Conservation (phyloP, 169 alveolate genomes). For the Plasmodium yoelii region DNA sequence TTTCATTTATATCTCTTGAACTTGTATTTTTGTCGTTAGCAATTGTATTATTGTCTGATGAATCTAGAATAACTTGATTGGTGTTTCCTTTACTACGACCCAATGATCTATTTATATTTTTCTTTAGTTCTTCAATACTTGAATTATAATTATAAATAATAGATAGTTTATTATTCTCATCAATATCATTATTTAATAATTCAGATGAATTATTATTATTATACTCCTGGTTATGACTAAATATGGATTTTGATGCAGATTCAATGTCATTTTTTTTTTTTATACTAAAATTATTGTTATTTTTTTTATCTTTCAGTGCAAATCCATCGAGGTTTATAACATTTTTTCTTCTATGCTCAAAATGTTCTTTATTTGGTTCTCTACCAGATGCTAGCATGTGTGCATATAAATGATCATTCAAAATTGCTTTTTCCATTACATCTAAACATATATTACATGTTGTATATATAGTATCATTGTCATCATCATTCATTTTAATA, state of each 20-base stretch:
- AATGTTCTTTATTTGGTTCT: slow-evolving; percentile 1
- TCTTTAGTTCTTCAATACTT: background rate
- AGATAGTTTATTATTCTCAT: background rate
- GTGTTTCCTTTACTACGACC: slow-evolving; percentile 1
- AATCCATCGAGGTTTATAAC: background rate
- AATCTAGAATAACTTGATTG: slow-evolving; percentile 12
- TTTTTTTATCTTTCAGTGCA: no score
- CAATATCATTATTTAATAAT: slow-evolving; percentile 5
- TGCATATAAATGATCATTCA: slow-evolving; percentile 46
- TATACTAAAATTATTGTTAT: slow-evolving; percentile 4
- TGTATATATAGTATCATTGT: slow-evolving; percentile 6
- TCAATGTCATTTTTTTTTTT: slow-evolving; percentile 7
- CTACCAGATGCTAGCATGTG: slow-evolving; percentile 14
- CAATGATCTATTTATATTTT: slow-evolving; percentile 1
- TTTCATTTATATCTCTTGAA: slow-evolving; percentile 32
- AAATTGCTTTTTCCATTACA: slow-evolving; percentile 32
- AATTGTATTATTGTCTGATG: background rate
- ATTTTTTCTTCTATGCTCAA: slow-evolving; percentile 16
- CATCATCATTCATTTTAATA: background rate
- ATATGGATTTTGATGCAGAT: slow-evolving; percentile 19
- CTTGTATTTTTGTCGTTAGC: background rate
- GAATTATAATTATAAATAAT: slow-evolving; percentile 28
- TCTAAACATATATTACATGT: slow-evolving; percentile 40
- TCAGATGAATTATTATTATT: background rate
- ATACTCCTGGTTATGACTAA: background rate